Conservation (phyloP, 306 rosid species). For the Castanea sativa region DNA sequence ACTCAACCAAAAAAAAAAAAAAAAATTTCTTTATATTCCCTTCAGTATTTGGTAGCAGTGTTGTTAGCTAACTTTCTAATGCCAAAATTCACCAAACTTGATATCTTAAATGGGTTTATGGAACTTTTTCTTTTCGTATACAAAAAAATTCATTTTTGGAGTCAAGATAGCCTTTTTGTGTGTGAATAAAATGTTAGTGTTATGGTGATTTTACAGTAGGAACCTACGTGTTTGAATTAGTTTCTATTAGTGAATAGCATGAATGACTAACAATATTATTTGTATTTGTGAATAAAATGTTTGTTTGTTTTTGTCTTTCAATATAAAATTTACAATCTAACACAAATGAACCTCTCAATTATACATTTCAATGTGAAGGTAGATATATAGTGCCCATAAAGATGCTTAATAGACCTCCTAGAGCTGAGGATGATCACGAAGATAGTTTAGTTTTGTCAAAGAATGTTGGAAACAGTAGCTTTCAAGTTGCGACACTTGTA, state of each 20-base stretch:
- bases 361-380: conserved; percentile 21
- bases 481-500: conserved; percentile 30
- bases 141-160: not conserved
- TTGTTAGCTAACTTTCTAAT: too few species aligned
- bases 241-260: too few species aligned
- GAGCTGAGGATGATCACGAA: conserved; percentile 22
- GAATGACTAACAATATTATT: not conserved
- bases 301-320: not conserved
- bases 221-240: not conserved
- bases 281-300: not conserved
- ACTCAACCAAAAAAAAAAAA: too few species aligned
- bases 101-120: too few species aligned
- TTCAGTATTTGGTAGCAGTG: not conserved
- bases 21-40: not conserved
- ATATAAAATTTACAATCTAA: not conserved
- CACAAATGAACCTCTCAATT: not conserved
- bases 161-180: not conserved
- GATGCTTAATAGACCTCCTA: conserved; percentile 24
- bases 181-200: not conserved
- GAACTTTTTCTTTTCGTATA: not conserved
- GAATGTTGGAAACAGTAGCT: conserved; percentile 30
- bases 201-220: not conserved
- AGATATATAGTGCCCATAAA: conserved; percentile 23
- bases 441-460: conserved; percentile 29
- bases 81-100: too few species aligned